phyloP scores from a whole-genome alignment of 1,284 basidiomycete species.

The Apiotrichum mycotoxinovorans region DNA sequence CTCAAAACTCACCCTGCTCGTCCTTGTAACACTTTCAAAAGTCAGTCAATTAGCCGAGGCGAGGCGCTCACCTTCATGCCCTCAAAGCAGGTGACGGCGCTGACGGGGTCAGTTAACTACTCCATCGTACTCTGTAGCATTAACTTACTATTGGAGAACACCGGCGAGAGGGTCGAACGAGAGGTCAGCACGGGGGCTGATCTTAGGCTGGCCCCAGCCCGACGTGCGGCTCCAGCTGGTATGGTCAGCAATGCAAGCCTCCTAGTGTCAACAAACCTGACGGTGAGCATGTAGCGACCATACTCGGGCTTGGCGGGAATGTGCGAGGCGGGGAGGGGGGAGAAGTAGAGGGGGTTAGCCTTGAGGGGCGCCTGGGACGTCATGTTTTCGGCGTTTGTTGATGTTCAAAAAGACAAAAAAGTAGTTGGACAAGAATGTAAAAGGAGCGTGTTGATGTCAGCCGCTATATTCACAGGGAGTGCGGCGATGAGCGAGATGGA shows the following conservation, averaged over 20 bases:
- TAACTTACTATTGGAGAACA: constrained; percentile 41
- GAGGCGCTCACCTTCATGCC: constrained; percentile 46
- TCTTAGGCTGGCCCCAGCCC: constrained; percentile 47
- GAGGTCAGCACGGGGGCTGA: constrained; percentile 34
- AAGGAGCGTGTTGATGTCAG: neutral
- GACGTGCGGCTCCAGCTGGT: constrained; percentile 21
- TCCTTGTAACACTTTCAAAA: constrained; percentile 43
- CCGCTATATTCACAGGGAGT: neutral
- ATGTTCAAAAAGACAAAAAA: neutral
- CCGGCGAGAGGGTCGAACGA: constrained; percentile 43
- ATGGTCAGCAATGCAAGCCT: constrained; percentile 37
- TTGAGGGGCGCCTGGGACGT: constrained; percentile 21
- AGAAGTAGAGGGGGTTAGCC: constrained; percentile 40
- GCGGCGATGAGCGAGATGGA: no score
- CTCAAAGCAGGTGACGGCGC: constrained; percentile 47
- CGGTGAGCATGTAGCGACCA: constrained; percentile 38
- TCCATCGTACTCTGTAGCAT: neutral
- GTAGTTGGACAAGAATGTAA: neutral
- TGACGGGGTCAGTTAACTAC: neutral
- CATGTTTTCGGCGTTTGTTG: constrained; percentile 5
- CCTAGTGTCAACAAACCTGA: constrained; percentile 15
- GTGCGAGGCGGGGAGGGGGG: constrained; percentile 36
- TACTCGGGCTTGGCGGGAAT: constrained; percentile 17
- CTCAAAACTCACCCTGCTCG: constrained; percentile 21
- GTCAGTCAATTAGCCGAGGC: neutral